Percentiles rank a stretch among this genome's conserved stretches.
Conservation (phyloP, 345 rosid species). For the Viola odorata region DNA sequence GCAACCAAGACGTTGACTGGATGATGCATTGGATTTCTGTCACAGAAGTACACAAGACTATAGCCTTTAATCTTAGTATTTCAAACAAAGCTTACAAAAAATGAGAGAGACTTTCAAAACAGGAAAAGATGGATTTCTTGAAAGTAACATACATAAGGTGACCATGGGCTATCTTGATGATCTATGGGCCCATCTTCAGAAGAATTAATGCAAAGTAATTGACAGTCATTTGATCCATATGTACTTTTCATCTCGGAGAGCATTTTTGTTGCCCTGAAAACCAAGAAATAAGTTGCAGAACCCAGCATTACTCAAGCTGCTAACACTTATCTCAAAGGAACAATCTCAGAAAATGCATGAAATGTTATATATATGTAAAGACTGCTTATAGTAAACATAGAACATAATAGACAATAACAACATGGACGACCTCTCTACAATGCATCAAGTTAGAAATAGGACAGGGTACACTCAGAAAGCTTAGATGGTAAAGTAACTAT, state of each 20-base stretch:
- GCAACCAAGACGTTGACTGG: conserved; percentile 54
- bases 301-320: conserved; percentile 9
- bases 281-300: conserved; percentile 23
- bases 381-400: conserved; percentile 2
- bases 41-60: conserved; percentile 26
- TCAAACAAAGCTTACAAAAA: conserved; percentile 11
- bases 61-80: conserved; percentile 14
- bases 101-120: not conserved
- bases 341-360: not conserved
- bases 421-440: not conserved
- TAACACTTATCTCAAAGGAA: not conserved
- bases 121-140: not conserved
- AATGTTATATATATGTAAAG: not conserved
- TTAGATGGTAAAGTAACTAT: not conserved
- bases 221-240: conserved; percentile 71
- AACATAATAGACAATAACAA: conserved; percentile 2
- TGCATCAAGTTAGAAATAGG: not conserved
- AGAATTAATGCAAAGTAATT: conserved; percentile 85
- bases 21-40: conserved; percentile 58
- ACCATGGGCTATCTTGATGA: conserved; percentile 69
- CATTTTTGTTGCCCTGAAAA: conserved; percentile 71
- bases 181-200: conserved; percentile 60
- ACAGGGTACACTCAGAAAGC: not conserved
- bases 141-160: conserved; percentile 48
- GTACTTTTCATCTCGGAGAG: conserved; percentile 82